Evolutionary conservation across 2,329 filamentous ascomycete genomes (phyloP), one percentile per base, ranked within the genome.

Genomic region (Neofusicoccum sp.): DNA sequence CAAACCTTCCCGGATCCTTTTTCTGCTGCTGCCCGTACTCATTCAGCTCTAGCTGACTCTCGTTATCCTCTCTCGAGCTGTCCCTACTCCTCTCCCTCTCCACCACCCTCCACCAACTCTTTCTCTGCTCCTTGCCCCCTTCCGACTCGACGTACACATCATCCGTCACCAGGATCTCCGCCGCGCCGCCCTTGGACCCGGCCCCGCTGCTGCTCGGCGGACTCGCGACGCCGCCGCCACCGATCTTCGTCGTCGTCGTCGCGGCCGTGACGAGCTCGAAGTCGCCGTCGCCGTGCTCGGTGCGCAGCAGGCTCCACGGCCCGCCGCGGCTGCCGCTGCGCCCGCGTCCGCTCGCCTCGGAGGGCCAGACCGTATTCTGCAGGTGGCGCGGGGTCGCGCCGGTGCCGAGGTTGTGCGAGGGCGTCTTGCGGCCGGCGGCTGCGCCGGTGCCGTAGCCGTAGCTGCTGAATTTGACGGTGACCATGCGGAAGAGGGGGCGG

Each of bases 401-500:
- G 9, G 54, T 39, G 14, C 39, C 45, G 31, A 58, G n/a, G 9
- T 36, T 14, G 0, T 22, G 29, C 31, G 54, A 47, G 4, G 54
- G 54, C 31, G 54, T 58, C 31, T 31, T 37, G 29, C 31, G 41
- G 31, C n/a, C 43, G n/a, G 31, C n/a, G 22, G 2, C 22, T 22
- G 22, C 22, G 22, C 22, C 22, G 22, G 22, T 22, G 22, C 22
- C 22, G 22, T 22, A 22, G 29, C 39, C 39, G 39, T 58, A 58
- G 6, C 39, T 45, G n/a, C 41, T 31, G 41, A 58, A 36, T 7
- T 36, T 58, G 54, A n/a, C 14, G 4, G 54, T 45, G 8, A 58
- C 12, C 22, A 64, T 50, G 34, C 73, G 73, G 65, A 71, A 75
- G 12, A 76, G 71, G 0, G 74, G 74, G 1, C 74, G 74, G 6